A percentile compares a stretch with the other conserved stretches of the same genome.
Evolutionary conservation across 1,284 basidiomycete genomes (phyloP).

Genomic region (Tilletia horrida): DNA sequence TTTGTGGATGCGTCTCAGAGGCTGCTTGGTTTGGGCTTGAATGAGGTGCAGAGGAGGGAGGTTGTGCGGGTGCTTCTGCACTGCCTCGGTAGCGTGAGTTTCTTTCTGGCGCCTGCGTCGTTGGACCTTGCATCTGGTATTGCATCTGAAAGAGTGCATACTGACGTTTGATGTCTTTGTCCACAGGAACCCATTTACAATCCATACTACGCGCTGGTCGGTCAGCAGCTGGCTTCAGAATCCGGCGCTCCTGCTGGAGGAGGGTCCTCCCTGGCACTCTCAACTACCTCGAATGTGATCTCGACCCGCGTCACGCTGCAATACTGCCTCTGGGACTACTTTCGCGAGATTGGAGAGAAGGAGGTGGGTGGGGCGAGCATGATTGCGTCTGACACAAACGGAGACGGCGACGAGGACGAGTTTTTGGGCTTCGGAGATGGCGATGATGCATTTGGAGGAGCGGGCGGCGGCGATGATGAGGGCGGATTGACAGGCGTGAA

Average conservation of each 20-base stretch:
- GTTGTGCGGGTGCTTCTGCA: constrained; percentile 87
- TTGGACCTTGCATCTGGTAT: no score
- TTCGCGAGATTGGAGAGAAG: constrained; percentile 82
- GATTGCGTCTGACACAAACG: constrained; percentile 57
- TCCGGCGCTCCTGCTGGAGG: constrained; percentile 57
- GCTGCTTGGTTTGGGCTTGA: constrained; percentile 74
- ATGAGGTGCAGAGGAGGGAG: constrained; percentile 88
- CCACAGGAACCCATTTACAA: constrained; percentile 83
- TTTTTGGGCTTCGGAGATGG: not conserved
- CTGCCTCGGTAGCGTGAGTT: constrained; percentile 67
- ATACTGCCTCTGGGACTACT: constrained; percentile 94
- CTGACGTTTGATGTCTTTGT: not conserved
- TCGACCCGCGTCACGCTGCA: constrained; percentile 83
- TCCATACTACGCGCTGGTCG: constrained; percentile 88
- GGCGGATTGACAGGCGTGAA: not conserved
- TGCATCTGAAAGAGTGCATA: not conserved
- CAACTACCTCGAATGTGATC: not conserved
- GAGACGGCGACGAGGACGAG: constrained; percentile 55
- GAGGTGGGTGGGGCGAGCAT: constrained; percentile 74
- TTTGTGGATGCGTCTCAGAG: constrained; percentile 88
- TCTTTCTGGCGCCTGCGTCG: no score
- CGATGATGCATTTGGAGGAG: not conserved
- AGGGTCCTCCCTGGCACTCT: not conserved
- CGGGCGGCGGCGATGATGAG: not conserved
- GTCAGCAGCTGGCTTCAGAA: constrained; percentile 49